Evolutionary conservation across 768 basidiomycete species (phyloP).

Genomic region (Tulasnella sp.): DNA sequence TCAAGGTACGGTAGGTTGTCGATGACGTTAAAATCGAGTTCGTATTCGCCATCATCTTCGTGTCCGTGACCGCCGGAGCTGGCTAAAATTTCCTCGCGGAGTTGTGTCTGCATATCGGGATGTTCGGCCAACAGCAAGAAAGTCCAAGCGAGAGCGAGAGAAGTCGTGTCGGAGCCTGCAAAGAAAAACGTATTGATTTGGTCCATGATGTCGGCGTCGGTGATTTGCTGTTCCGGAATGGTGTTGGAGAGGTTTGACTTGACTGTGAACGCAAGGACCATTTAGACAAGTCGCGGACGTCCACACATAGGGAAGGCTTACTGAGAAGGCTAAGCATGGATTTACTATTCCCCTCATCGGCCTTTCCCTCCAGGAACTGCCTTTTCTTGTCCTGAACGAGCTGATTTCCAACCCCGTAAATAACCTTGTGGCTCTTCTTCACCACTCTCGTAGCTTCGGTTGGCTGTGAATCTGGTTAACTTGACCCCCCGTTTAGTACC

Average conservation of each 20-base stretch:
- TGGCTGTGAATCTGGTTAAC: neutral
- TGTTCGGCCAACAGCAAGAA: conserved; percentile 57
- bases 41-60: neutral
- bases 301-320: conserved; percentile 18
- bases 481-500: neutral
- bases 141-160: conserved; percentile 75
- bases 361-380: conserved; percentile 37
- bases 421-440: conserved; percentile 29
- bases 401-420: conserved; percentile 54
- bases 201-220: conserved; percentile 76
- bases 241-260: conserved; percentile 71
- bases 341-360: neutral
- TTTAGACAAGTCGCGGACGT: neutral
- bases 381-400: conserved; percentile 70
- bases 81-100: conserved; percentile 47
- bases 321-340: conserved; percentile 46
- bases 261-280: conserved; percentile 35
- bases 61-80: neutral
- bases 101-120: conserved; percentile 50
- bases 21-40: conserved; percentile 32
- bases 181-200: conserved; percentile 87
- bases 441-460: neutral
- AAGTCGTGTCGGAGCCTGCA: conserved; percentile 84
- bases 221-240: conserved; percentile 43
- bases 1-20: conserved; percentile 58